Evolutionary conservation across 106 monocot genomes (phyloP).

Genomic region (Allium fistulosum): DNA sequence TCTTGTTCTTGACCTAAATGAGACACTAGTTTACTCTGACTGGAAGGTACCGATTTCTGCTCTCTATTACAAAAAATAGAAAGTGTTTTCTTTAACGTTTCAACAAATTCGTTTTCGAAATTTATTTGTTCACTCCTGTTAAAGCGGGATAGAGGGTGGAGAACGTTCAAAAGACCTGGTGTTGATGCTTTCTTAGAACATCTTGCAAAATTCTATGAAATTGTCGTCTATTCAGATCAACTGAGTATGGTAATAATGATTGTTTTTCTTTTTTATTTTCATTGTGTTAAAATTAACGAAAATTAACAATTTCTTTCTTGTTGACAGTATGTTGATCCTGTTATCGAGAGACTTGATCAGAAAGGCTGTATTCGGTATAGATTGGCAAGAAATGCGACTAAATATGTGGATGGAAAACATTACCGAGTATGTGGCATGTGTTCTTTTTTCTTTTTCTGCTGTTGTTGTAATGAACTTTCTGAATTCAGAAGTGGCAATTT

Average conservation of each 20-base stretch:
- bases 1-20: constrained; percentile 92
- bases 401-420: constrained; percentile 90
- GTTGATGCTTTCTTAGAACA: constrained; percentile 95
- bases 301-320: background rate
- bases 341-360: constrained; percentile 83
- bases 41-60: constrained; percentile 62
- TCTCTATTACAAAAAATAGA: background rate
- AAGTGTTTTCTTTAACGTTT: background rate
- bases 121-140: constrained; percentile 4
- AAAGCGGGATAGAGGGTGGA: constrained; percentile 98
- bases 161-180: constrained; percentile 94
- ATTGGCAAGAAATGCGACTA: constrained; percentile 87
- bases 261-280: background rate
- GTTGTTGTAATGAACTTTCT: no score
- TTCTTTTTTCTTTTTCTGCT: background rate
- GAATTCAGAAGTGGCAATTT: no score
- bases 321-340: constrained; percentile 91
- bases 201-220: constrained; percentile 92
- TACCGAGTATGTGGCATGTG: constrained; percentile 54
- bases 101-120: background rate
- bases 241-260: constrained; percentile 63
- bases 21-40: constrained; percentile 92
- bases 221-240: constrained; percentile 96
- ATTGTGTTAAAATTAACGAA: background rate
- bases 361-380: constrained; percentile 88